phyloP scores from a whole-genome alignment of 2,329 filamentous ascomycete species.

The Alternaria sp. region DNA sequence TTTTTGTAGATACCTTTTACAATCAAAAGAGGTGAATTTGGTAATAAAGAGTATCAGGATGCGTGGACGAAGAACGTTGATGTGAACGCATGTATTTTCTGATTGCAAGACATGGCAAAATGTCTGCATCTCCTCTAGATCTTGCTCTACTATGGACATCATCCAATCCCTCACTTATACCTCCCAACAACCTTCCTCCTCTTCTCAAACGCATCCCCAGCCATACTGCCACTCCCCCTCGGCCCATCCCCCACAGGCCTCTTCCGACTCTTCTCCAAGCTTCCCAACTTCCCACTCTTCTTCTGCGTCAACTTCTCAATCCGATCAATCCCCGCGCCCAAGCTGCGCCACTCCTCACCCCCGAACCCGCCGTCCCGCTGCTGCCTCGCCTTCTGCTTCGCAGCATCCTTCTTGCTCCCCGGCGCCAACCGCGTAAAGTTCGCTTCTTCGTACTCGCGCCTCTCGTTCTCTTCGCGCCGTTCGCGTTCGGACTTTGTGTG shows the following conservation, averaged over 20 bases:
- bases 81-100: neutral
- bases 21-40: neutral
- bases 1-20: neutral
- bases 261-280: constrained; percentile 86
- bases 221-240: constrained; percentile 67
- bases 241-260: constrained; percentile 75
- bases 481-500: constrained; percentile 79
- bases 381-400: constrained; percentile 62
- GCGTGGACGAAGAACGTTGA: neutral
- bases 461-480: constrained; percentile 77
- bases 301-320: constrained; percentile 82
- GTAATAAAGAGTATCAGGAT: neutral
- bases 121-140: neutral
- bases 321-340: constrained; percentile 84
- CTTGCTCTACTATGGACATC: neutral
- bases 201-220: constrained; percentile 74
- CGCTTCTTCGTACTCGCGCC: constrained; percentile 85
- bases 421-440: constrained; percentile 89
- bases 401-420: constrained; percentile 83
- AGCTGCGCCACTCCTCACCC: constrained; percentile 89
- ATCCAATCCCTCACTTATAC: constrained; percentile 19
- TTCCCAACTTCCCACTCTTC: constrained; percentile 60
- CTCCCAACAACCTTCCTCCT: constrained; percentile 45
- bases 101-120: neutral
- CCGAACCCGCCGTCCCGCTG: constrained; percentile 68